Evolutionary conservation across 495 filamentous ascomycete genomes (phyloP), one percentile per base, ranked within the genome.

Genomic region (Poronia punctata): DNA sequence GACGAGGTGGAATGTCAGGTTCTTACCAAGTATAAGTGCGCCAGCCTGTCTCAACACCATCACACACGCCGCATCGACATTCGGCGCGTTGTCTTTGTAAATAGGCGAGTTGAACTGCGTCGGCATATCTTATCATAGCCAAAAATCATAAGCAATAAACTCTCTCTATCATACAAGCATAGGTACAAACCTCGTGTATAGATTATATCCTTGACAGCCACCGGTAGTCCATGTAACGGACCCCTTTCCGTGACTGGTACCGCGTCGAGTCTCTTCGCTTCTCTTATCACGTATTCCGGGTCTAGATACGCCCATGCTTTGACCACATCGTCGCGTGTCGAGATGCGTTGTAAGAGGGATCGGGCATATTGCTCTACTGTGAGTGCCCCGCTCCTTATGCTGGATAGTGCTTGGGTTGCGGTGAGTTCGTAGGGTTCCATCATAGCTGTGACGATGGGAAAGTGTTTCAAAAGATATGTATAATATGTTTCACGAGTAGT

Each of bases 161-260:
- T n/a, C n/a, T n/a, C n/a, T n/a, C n/a, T n/a, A n/a, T 1, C 3
- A 36, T 7, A 7, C 18, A 9, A 0, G 25, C 31, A 15, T 20
- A 24, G 17, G 9, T 22, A 48, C 10, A 21, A 30, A 71, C 66
- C 71, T 63, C 71, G 77, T 0, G 77, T 81, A 24, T 70, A 57
- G 17, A 79, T 75, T 4, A 79, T 62, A 63, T 80, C 77, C 46
- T 79, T 79, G 3, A 80, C 56, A 3, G 62, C 75, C 29, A 80
- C 48, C 0, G 73, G 59, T 1, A 80, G 40, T 0, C 75, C 75
- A 45, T 78, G 73, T 0, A 80, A 44, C 3, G 67, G 71, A 0
- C 75, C 75, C 42, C 75, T 54, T 27, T 70, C 38, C 5, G 65
- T 60, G 4, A 36, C 28, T 0, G 73, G 65, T 0, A 75, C 49